Evolutionary conservation across 106 monocot species (phyloP).

Genomic region (Phalaenopsis equestris): DNA sequence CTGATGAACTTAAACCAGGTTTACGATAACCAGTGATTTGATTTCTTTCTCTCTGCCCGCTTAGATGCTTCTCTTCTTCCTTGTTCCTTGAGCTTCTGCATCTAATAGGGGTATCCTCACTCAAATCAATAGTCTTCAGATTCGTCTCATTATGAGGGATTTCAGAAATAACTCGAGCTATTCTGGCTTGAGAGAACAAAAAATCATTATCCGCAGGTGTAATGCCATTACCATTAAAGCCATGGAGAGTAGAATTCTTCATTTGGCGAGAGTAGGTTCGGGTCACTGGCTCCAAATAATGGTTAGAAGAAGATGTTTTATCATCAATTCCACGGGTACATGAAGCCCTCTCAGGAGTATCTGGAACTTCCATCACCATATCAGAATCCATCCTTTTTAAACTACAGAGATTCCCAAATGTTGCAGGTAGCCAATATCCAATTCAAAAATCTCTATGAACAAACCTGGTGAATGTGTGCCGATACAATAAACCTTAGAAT

Average conservation of each 20-base stretch:
- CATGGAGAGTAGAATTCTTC: neutral
- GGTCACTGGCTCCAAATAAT: neutral
- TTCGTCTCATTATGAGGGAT: neutral
- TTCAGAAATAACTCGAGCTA: constrained; percentile 16
- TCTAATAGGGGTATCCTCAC: constrained; percentile 6
- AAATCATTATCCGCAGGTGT: constrained; percentile 16
- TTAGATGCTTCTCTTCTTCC: constrained; percentile 11
- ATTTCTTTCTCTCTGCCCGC: neutral
- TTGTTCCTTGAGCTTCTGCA: constrained; percentile 6
- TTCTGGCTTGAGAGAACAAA: constrained; percentile 24
- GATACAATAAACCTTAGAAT: neutral
- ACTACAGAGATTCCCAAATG: neutral
- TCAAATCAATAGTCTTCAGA: constrained; percentile 9
- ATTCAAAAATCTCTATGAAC: neutral
- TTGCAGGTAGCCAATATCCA: neutral
- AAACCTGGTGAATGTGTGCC: neutral
- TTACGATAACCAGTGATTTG: neutral
- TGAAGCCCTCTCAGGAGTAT: constrained; percentile 43
- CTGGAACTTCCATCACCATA: constrained; percentile 34
- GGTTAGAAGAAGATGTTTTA: constrained; percentile 3
- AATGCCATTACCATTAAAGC: constrained; percentile 1
- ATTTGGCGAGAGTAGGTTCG: neutral
- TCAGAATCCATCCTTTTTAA: constrained; percentile 32
- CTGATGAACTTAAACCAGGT: neutral
- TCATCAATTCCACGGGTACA: neutral